Percentiles rank a stretch among this genome's conserved stretches.
phyloP scores from a whole-genome alignment of 129 eudicot genomes.

The Flaveria linearis region DNA sequence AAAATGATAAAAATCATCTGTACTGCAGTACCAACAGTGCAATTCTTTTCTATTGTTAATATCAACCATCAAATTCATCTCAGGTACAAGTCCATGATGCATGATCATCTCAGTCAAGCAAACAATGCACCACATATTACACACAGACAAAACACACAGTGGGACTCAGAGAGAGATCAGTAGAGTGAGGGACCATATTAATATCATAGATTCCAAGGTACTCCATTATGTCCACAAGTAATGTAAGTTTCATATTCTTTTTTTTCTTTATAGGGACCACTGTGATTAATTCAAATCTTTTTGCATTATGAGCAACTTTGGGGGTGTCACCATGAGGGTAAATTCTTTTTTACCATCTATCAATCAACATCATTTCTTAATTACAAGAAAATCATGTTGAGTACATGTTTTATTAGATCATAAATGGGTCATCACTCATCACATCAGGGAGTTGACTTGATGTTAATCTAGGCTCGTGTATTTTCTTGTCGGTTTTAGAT shows the following conservation, averaged over 20 bases:
- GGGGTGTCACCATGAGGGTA: conserved; percentile 13
- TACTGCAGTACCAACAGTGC: conserved; percentile 13
- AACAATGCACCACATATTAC: conserved; percentile 25
- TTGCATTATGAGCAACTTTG: conserved; percentile 26
- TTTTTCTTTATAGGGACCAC: conserved; percentile 29
- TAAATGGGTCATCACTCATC: not conserved
- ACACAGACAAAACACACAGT: conserved; percentile 40
- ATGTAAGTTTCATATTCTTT: conserved; percentile 23
- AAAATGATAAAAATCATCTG: conserved; percentile 6
- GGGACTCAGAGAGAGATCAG: conserved; percentile 30
- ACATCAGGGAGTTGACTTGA: not conserved
- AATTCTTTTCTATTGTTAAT: conserved; percentile 17
- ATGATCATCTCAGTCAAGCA: conserved; percentile 28
- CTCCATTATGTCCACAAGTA: conserved; percentile 37
- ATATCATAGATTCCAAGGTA: conserved; percentile 41
- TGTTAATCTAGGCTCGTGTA: not conserved
- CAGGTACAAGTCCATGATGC: conserved; percentile 19
- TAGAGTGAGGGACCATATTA: conserved; percentile 36
- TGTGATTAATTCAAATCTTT: conserved; percentile 23
- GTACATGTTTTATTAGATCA: not conserved
- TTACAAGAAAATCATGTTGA: not conserved
- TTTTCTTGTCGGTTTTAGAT: too few relatives aligned
- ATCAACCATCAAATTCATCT: conserved; percentile 18
- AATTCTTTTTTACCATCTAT: conserved; percentile 9
- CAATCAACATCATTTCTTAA: not conserved